Conservation (phyloP, 1,139 yeast genomes). For the Zygoascus sp. region DNA sequence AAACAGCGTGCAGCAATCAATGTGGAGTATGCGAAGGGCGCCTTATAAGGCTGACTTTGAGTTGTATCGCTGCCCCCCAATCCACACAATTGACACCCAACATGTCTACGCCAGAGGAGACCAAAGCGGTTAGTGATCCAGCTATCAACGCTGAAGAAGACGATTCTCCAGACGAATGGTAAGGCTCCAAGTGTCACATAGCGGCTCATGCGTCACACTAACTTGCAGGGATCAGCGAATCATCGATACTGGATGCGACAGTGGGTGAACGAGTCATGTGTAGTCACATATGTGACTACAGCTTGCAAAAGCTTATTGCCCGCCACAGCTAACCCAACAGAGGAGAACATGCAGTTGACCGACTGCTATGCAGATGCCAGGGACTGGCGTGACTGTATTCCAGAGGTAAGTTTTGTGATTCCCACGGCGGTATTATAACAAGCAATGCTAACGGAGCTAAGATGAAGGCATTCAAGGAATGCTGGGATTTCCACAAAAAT, state of each 20-base stretch:
- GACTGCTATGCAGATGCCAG: slow-evolving; percentile 70
- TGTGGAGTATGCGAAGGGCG: background rate
- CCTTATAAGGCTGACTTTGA: no score
- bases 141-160: slow-evolving; percentile 35
- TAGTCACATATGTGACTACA: background rate
- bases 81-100: background rate
- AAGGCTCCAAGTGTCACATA: slow-evolving; percentile 12
- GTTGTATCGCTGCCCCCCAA: background rate
- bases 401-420: slow-evolving; percentile 42
- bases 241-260: slow-evolving; percentile 62
- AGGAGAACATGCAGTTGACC: slow-evolving; percentile 58
- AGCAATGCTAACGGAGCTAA: slow-evolving; percentile 15
- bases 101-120: background rate
- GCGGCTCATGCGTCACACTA: background rate
- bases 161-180: slow-evolving; percentile 60
- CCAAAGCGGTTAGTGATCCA: background rate
- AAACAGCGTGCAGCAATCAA: background rate
- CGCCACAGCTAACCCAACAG: slow-evolving; percentile 26
- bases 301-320: background rate
- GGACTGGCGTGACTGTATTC: slow-evolving; percentile 66
- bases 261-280: slow-evolving; percentile 25
- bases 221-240: slow-evolving; percentile 58
- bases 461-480: slow-evolving; percentile 61
- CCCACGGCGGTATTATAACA: no score
- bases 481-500: slow-evolving; percentile 62